Base-by-base conservation (phyloP, 352 stramenopile genomes). In the Thalassiosira hispida region DNA sequence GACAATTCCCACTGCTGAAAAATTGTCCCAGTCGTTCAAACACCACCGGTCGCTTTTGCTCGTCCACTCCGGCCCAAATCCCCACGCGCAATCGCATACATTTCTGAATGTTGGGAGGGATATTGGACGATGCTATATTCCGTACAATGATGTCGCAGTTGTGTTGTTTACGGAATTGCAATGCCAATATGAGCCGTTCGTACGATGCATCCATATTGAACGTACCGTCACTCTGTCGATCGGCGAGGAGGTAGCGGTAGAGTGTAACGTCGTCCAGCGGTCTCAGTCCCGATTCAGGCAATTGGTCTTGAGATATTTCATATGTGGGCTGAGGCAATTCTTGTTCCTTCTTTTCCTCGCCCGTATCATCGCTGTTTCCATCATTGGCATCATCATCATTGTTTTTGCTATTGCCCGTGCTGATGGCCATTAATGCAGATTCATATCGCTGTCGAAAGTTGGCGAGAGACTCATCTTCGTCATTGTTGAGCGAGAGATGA, bases 21-120 rank as follows among this genome's bases (percentile, higher is more conserved):
- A 77, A 77, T 44, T 77, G 69, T 27, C 69, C 69, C 7, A 77
- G 57, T 23, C 69, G 56, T 53, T 77, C 69, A 42, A 77, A 71
- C 1, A 77, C 44, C 9, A 77, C 69, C 7, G 69, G 69, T 31
- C 69, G 47, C 29, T 18, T 6, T 1, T 51, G 14, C 6, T 27
- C 5, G 47, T 70, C 69, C 25, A 12, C 25, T 1, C 69, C 69
- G 12, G 69, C 56, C 40, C 57, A 77, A 27, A 70, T 77, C 22
- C 25, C 69, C 0, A 70, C 47, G 2, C 57, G 40, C 14, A 70
- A 20, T 35, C 25, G 20, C 35, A 44, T 40, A 25, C 69, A 69
- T 63, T 63, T 70, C 18, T 64, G 11, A 4, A 73, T 51, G 20
- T 38, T 23, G 22, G 18, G 2, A 2, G 64, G 64, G 1, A 51